Evolutionary conservation across 352 stramenopile genomes (phyloP), one percentile per base, ranked within the genome.

Genomic region (Globisporangium carolinianum): DNA sequence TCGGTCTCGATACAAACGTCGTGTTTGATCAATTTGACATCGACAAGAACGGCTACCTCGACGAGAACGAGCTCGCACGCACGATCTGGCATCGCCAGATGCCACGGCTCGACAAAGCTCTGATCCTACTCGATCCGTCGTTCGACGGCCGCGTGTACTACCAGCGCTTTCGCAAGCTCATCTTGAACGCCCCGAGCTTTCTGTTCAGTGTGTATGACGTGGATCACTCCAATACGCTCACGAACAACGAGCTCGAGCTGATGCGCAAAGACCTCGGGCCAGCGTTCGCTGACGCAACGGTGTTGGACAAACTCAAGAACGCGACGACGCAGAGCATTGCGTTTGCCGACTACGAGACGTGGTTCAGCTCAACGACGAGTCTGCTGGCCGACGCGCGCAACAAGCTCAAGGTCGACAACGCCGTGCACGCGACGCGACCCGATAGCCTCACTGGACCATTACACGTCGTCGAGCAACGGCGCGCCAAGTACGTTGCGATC

Each of bases 401-500:
- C 51, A 60, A 78, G 17, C 69, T 92, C 3, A 92, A 91, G 42
- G 67, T 90, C 47, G 96, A 99, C 66, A 99, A 98, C 54, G 91
- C 90, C 0, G 68, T 98, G 17, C 94, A 98, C 67, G 55, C 72
- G 0, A 98, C 96, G 1, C 64, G 86, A 5, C 87, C 91, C 9
- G 96, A 98, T 62, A 89, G 94, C 18, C 69, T 98, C 9, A 96
- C 94, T 12, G 96, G 93, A 1, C 82, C 80, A 0, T 63, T 91
- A 32, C 75, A 83, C 11, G 79, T 98, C 8, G 84, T 98, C 0
- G 86, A 98, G 68, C 74, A 69, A 18, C 76, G 96, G 12, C 66
- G 95, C 35, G 86, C 96, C 38, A 98, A 98, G 63, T 99, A 96
- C 68, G 72, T 98, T 14, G 86, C 94, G 18, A 91, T 98, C 50